These are phyloP conservation scores for Melastoma candidum DNA, from an alignment of 441 rosid species.

Conservation along the genomic window DNA sequence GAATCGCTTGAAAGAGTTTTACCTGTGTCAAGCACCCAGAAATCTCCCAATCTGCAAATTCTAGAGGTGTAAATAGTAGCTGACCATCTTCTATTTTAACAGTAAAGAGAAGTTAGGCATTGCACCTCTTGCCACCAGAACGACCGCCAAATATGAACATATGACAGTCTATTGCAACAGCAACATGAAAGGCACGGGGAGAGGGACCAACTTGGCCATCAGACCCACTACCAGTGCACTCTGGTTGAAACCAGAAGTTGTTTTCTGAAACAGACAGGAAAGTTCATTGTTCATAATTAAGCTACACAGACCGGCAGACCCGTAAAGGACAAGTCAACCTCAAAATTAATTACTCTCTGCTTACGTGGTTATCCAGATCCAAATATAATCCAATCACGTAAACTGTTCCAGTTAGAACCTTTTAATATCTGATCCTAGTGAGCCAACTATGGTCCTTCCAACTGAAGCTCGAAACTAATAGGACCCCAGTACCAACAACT, in stretches of 20 bases:
- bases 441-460: too few species aligned
- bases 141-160: slow-evolving; percentile 98
- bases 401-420: too few species aligned
- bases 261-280: slow-evolving; percentile 41
- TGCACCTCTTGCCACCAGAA: slow-evolving; percentile 61
- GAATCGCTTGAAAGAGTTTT: slow-evolving; percentile 10
- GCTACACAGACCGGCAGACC: slow-evolving; percentile 5
- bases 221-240: slow-evolving; percentile 75
- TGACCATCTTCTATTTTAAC: slow-evolving; percentile 4
- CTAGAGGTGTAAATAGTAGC: slow-evolving; percentile 9
- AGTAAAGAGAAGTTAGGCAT: background rate
- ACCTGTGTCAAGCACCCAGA: slow-evolving; percentile 99
- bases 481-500: too few species aligned
- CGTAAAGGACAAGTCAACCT: too few species aligned
- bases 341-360: too few species aligned
- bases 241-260: slow-evolving; percentile 86
- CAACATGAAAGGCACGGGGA: slow-evolving; percentile 91
- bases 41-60: slow-evolving; percentile 79
- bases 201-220: slow-evolving; percentile 86
- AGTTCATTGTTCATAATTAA: slow-evolving; percentile 4
- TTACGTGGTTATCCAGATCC: too few species aligned
- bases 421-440: too few species aligned
- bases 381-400: too few species aligned
- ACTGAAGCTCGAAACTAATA: too few species aligned
- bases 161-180: slow-evolving; percentile 84